These are phyloP conservation scores for Cinnamomum micranthum DNA, from an alignment of 164 flowering plant genomes.

Conservation along the genomic window DNA sequence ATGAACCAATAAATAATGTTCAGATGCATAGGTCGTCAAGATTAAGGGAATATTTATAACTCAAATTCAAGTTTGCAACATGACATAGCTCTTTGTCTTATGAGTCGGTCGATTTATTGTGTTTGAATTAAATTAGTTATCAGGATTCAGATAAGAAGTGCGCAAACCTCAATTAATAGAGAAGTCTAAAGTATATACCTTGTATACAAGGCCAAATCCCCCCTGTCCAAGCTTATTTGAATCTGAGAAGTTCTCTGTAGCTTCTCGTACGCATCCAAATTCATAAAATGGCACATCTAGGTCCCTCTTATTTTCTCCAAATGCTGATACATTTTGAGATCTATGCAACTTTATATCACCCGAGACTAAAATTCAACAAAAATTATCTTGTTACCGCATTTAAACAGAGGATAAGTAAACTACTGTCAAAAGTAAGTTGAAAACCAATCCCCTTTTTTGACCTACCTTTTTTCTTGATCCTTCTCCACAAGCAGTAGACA, in stretches of 20 bases:
- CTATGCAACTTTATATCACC: neutral
- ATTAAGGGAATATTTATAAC: no score
- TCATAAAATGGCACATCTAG: slow-evolving; percentile 45
- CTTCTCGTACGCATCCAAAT: slow-evolving; percentile 34
- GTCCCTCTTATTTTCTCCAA: slow-evolving; percentile 24
- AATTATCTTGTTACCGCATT: neutral
- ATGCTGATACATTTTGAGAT: slow-evolving; percentile 8
- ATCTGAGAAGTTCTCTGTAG: slow-evolving; percentile 51
- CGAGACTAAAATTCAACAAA: neutral
- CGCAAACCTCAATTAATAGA: neutral
- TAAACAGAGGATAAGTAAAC: neutral
- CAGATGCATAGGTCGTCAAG: no score
- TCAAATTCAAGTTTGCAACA: neutral
- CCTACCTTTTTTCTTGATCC: neutral
- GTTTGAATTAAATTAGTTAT: neutral
- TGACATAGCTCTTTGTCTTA: no score
- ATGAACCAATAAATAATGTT: no score
- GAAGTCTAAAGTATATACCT: slow-evolving; percentile 31
- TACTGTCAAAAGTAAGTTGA: neutral
- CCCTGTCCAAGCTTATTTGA: slow-evolving; percentile 70
- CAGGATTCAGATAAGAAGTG: no score
- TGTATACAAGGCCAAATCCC: slow-evolving; percentile 82
- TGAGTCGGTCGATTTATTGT: no score
- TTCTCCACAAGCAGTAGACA: neutral
- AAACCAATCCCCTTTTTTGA: neutral